Conservation (phyloP, 2,329 filamentous ascomycete species). For the Aspergillus unguis region DNA sequence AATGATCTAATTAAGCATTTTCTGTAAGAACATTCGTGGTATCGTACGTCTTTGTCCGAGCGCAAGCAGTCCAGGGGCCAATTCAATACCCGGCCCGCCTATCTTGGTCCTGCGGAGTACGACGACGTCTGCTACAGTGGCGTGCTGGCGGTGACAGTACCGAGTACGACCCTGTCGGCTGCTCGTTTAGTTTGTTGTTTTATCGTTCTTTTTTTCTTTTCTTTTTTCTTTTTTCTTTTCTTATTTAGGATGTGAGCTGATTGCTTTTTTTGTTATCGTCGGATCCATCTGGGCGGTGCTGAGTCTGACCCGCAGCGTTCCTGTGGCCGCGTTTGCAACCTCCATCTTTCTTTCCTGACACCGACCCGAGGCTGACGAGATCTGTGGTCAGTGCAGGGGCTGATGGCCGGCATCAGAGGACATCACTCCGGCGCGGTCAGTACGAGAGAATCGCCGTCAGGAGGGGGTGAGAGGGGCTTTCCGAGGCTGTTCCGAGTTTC, state of each 20-base stretch:
- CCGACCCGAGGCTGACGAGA: not conserved
- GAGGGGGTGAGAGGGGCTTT: conserved; percentile 1
- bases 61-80: conserved; percentile 4
- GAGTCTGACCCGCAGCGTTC: conserved; percentile 2
- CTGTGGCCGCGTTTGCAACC: not conserved
- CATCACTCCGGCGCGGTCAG: too few relatives aligned
- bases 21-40: too few relatives aligned
- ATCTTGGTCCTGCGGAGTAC: not conserved
- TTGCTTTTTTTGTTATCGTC: conserved; percentile 9
- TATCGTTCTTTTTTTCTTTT: conserved; percentile 4
- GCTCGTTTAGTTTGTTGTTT: not conserved
- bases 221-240: conserved; percentile 6
- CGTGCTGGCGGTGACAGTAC: conserved; percentile 16
- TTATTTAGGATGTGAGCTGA: not conserved
- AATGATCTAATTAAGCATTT: too few relatives aligned
- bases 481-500: not conserved
- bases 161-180: too few relatives aligned
- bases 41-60: not conserved
- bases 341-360: conserved; percentile 5
- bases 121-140: not conserved
- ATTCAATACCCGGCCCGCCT: conserved; percentile 6
- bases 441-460: not conserved
- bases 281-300: conserved; percentile 1
- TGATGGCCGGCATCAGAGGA: too few relatives aligned
- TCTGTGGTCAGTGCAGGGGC: not conserved